Evolutionary conservation across 1,284 basidiomycete genomes (phyloP).

Genomic region (Ceratobasidium sp.): DNA sequence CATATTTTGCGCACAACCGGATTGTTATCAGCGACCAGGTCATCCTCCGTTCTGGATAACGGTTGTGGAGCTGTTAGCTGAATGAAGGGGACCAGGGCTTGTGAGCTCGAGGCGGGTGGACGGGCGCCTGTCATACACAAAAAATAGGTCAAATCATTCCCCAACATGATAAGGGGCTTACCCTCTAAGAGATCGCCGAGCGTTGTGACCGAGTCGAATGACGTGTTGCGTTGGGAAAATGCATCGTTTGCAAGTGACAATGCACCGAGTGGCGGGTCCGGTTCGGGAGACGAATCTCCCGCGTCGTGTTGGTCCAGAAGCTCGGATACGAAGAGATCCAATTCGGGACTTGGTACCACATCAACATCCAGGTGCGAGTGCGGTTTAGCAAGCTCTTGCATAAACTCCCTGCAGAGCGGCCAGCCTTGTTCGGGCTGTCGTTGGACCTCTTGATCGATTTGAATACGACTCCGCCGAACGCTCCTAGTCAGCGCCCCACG

Average conservation of each 20-base stretch:
- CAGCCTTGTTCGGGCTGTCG: not conserved
- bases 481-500: not conserved
- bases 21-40: not conserved
- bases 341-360: no score
- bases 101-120: not conserved
- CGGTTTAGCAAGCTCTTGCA: not conserved
- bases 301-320: no score
- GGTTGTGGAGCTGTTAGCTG: not conserved
- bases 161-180: not conserved
- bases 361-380: not conserved
- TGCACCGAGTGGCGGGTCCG: not conserved
- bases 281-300: not conserved
- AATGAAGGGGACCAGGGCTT: not conserved
- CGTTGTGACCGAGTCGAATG: no score
- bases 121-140: not conserved
- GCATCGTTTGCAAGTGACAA: not conserved
- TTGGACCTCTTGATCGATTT: not conserved
- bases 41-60: not conserved
- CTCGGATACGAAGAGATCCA: no score
- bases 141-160: not conserved
- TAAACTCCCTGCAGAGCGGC: not conserved
- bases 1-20: no score
- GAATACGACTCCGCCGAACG: not conserved
- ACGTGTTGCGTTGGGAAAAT: no score
- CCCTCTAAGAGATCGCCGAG: not conserved